Percentiles rank a stretch among this genome's conserved stretches.
Evolutionary conservation across 768 basidiomycete genomes (phyloP).

Genomic region (Tulasnella sp.): DNA sequence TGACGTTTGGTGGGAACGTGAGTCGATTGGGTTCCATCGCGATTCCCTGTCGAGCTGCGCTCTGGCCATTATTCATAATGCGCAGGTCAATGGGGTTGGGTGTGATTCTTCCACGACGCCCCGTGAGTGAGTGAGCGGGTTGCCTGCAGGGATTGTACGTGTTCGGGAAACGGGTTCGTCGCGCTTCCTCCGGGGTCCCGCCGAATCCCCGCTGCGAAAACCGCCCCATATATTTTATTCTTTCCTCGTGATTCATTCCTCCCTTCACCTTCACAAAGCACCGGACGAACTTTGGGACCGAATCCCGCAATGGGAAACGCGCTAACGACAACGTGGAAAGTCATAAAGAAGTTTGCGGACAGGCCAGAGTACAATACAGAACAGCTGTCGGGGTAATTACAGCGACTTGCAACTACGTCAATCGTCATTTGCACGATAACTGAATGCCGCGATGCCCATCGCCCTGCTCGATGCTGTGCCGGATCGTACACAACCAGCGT

Average conservation of each 20-base stretch:
- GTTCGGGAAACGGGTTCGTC: not conserved
- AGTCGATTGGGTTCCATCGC: not conserved
- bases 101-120: slow-evolving; percentile 10
- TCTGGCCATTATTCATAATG: not conserved
- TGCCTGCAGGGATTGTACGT: not conserved
- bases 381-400: not conserved
- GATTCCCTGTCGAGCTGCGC: not conserved
- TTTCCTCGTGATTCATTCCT: not conserved
- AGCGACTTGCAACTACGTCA: not conserved
- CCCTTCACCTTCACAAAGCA: not conserved
- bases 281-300: slow-evolving; percentile 3
- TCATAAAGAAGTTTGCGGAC: not conserved
- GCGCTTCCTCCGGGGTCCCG: not conserved
- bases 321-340: slow-evolving; percentile 1
- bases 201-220: slow-evolving; percentile 1
- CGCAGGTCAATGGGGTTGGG: not conserved
- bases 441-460: too few species aligned
- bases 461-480: too few species aligned
- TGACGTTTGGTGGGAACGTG: slow-evolving; percentile 13
- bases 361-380: slow-evolving; percentile 1
- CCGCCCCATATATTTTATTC: not conserved
- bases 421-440: not conserved
- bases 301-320: not conserved
- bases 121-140: slow-evolving; percentile 4
- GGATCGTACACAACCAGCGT: too few species aligned